Evolutionary conservation across 331 rosid genomes (phyloP), one percentile per base, ranked within the genome.

Genomic region (Malus hybrid): DNA sequence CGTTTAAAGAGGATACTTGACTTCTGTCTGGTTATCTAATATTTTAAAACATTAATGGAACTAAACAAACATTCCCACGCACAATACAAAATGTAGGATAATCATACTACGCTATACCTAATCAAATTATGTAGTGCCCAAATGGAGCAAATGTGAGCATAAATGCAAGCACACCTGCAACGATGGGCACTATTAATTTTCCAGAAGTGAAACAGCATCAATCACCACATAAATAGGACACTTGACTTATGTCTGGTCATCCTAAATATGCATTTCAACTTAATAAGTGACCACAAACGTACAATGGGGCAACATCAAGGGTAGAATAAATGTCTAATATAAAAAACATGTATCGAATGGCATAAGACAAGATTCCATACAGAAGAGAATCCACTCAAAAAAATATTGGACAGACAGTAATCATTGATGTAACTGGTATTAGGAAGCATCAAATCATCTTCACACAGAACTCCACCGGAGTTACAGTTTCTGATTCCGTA

Each of bases 121-220:
- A 24, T 32, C 46, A 33, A 30, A 64, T 16, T 6, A 71, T 90
- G 89, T 90, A 65, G 79, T 33, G 91, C 36, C 84, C 84, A 36
- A 82, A 85, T 85, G 92, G 87, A 88, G 83, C 97, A 85, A 86
- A 93, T 83, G 83, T 52, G 81, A 80, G 91, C 86, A 81, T 71
- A 15, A 58, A 67, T 75, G 75, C 64, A 64, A 44, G 61, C 79
- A 79, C 88, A 73, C 84, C 92, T 77, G 89, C 69, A 92, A 86
- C 87, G 82, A 84, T 66, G 86, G 82, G 62, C 83, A 61, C 90
- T 0, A 46, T 80, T 62, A n/a, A 65, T 90, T 76, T 93, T 55
- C 92, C 93, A 93, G 93, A 89, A 84, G 62, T 16, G 89, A 84
- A 90, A 86, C 92, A 10, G 92, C 83, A 89, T 80, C 90, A 82